Conservation (phyloP, 805 yeast genomes). For the Yarrowia alimentaria region DNA sequence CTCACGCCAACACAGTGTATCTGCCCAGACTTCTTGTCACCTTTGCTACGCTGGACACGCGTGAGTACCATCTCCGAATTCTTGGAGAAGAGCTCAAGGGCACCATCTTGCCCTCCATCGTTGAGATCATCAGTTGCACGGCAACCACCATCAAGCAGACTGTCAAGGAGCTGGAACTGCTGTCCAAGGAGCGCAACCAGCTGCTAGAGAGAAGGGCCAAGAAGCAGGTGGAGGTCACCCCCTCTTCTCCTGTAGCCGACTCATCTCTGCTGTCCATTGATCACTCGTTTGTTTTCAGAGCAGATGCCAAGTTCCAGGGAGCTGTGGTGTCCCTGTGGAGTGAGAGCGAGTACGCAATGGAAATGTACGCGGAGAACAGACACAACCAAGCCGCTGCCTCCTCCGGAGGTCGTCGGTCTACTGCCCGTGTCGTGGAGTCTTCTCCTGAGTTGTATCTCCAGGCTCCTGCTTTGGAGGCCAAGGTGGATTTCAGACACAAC, state of each 20-base stretch:
- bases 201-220: conserved; percentile 1
- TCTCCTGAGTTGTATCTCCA: conserved; percentile 50
- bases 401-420: conserved; percentile 1
- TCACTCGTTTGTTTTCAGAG: conserved; percentile 18
- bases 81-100: conserved; percentile 37
- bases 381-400: conserved; percentile 5
- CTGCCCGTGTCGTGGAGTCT: conserved; percentile 18
- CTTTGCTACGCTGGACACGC: conserved; percentile 6
- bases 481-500: conserved; percentile 48
- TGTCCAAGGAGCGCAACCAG: conserved; percentile 17
- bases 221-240: not conserved
- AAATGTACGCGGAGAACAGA: conserved; percentile 8
- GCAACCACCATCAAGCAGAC: conserved; percentile 23
- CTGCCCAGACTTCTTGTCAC: conserved; percentile 18
- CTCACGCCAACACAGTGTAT: conserved; percentile 20
- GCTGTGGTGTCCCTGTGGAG: conserved; percentile 36
- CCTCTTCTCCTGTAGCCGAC: not conserved
- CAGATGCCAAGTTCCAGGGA: conserved; percentile 33
- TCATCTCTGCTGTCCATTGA: conserved; percentile 6
- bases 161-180: conserved; percentile 10
- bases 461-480: conserved; percentile 70
- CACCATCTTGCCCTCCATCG: conserved; percentile 36
- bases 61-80: conserved; percentile 19
- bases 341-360: conserved; percentile 30
- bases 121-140: conserved; percentile 3